Evolutionary conservation across 192 early-diverging fungal genomes (phyloP), one percentile per base, ranked within the genome.

Genomic region (Coemansia sp.): DNA sequence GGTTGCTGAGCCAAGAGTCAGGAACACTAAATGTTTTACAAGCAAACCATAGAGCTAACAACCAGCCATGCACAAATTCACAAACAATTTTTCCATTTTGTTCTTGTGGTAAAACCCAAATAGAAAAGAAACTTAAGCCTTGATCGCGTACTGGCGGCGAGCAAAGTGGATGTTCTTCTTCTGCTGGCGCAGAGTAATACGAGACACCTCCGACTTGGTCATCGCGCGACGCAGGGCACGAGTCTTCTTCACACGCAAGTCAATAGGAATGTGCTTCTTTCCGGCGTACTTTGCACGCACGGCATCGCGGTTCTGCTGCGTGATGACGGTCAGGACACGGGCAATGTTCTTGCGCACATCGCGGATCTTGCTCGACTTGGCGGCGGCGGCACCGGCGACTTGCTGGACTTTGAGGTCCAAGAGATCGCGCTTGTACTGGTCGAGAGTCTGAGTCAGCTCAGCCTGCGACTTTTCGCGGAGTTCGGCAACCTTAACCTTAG

Each of bases 161-260:
- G 93, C 90, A 87, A 95, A 96, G 88, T 94, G 88, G 45, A 71
- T 79, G 52, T 84, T 86, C 88, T 92, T 92, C 90, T 97, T 97
- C 66, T 84, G 82, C 81, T 94, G 90, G 84, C 87, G 89, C 66
- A 90, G 68, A 66, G 96, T 98, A 89, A 91, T 94, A 72, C 76
- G 76, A 62, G 87, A 72, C 47, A 77, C 71, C 86, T 98, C 93
- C 75, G 78, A 61, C 72, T 85, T 76, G 86, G 94, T 94, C 84
- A 99, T 85, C 64, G 90, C 89, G 72, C 95, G 93, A 62, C 97
- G 94, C 83, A 98, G 90, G 67, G 97, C 97, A 78, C 97, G 94
- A 67, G 96, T 99, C 89, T 94, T 94, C 92, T 99, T 99, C 79
- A 84, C 84, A 75, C 97, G 93, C 83, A 99, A 91, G 84, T 99